These are phyloP conservation scores for Ganoderma lingzhi DNA, from an alignment of 1,284 basidiomycete genomes.

Conservation along the genomic window DNA sequence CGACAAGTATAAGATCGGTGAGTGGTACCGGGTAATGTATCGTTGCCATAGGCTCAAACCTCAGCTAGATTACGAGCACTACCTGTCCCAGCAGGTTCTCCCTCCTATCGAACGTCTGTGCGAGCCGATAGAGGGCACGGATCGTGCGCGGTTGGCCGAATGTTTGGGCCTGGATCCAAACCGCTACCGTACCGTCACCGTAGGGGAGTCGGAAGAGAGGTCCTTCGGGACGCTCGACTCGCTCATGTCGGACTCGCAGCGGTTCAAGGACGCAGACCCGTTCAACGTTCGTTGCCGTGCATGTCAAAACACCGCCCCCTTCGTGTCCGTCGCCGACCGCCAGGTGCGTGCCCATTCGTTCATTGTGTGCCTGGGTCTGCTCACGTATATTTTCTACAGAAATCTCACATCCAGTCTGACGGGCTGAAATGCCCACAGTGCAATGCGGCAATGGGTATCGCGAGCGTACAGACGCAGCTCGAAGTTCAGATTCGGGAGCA, in stretches of 20 bases:
- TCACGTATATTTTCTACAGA: conserved; percentile 39
- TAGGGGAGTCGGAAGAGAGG: conserved; percentile 63
- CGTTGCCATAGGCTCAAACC: background rate
- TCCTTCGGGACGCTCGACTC: conserved; percentile 89
- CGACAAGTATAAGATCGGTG: conserved; percentile 77
- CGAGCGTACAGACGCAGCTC: conserved; percentile 84
- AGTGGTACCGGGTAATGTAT: conserved; percentile 32
- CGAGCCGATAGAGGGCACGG: conserved; percentile 96
- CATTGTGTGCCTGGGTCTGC: too few relatives aligned
- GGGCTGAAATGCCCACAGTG: conserved; percentile 75
- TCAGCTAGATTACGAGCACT: conserved; percentile 86
- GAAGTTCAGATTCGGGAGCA: conserved; percentile 85
- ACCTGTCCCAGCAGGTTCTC: conserved; percentile 91
- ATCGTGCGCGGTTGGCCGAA: conserved; percentile 90
- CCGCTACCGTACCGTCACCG: conserved; percentile 65
- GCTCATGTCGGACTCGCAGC: conserved; percentile 87
- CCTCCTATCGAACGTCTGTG: conserved; percentile 96
- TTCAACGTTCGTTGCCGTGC: conserved; percentile 79
- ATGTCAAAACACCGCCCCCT: conserved; percentile 72
- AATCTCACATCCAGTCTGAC: conserved; percentile 55
- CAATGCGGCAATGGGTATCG: conserved; percentile 55
- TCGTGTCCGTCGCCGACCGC: conserved; percentile 72
- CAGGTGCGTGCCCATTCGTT: conserved; percentile 50
- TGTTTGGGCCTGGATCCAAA: conserved; percentile 92
- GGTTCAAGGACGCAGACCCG: conserved; percentile 80